phyloP scores from a whole-genome alignment of 2,329 filamentous ascomycete species.

The Colletotrichum sp. region DNA sequence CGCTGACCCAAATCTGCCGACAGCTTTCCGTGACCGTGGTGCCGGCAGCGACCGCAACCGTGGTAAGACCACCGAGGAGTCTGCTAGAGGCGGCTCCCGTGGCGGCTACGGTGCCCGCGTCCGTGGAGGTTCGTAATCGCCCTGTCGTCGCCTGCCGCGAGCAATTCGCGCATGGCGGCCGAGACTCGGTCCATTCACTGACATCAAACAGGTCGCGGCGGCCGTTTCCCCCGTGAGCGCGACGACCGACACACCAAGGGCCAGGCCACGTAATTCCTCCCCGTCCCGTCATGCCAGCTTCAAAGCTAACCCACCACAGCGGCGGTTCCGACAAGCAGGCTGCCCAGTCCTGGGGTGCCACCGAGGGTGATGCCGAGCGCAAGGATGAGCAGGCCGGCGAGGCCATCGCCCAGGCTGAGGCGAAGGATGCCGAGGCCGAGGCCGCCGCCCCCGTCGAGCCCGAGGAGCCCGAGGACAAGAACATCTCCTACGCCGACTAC shows the following conservation, averaged over 20 bases:
- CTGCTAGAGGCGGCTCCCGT: conserved; percentile 57
- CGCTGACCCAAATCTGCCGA: neutral
- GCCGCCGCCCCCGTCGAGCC: conserved; percentile 60
- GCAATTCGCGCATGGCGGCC: neutral
- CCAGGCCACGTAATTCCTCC: conserved; percentile 45
- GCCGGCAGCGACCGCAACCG: conserved; percentile 86
- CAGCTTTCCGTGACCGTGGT: conserved; percentile 89
- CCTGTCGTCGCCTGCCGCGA: neutral
- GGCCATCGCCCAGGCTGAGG: conserved; percentile 83
- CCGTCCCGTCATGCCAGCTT: neutral
- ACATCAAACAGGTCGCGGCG: conserved; percentile 52
- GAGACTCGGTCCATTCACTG: neutral
- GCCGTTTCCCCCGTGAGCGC: conserved; percentile 54
- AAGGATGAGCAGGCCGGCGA: conserved; percentile 92
- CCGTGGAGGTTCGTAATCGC: conserved; percentile 55
- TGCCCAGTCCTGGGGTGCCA: conserved; percentile 87
- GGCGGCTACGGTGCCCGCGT: conserved; percentile 65
- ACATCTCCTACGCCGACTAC: conserved; percentile 89
- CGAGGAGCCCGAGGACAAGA: conserved; percentile 80
- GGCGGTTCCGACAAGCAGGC: conserved; percentile 82
- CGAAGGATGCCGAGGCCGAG: conserved; percentile 68
- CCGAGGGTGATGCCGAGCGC: conserved; percentile 81
- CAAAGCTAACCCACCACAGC: conserved; percentile 45
- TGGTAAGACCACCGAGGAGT: conserved; percentile 76
- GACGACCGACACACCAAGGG: conserved; percentile 62